These are phyloP conservation scores for Anisogramma anomala DNA, from an alignment of 2,329 filamentous ascomycete genomes.

Conservation along the genomic window DNA sequence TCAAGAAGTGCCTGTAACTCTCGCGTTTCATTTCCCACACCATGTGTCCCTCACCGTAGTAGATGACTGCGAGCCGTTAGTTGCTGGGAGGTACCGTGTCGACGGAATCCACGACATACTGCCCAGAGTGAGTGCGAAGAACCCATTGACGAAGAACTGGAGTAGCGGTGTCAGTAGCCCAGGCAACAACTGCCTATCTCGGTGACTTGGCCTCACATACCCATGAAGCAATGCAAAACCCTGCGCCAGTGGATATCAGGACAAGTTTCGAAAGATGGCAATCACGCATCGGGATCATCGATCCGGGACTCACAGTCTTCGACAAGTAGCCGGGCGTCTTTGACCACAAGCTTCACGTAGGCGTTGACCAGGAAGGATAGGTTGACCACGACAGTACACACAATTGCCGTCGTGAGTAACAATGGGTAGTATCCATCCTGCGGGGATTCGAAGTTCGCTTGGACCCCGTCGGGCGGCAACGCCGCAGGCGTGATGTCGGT, in stretches of 20 bases:
- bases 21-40: not conserved
- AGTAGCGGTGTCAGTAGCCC: not conserved
- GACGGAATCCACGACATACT: not conserved
- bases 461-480: no score
- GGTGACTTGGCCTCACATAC: not conserved
- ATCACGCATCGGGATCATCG: no score
- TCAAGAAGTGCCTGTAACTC: constrained; percentile 1
- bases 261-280: no score
- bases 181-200: no score
- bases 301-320: not conserved
- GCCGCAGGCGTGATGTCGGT: no score
- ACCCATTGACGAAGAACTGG: constrained; percentile 1
- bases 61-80: not conserved
- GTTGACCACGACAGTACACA: no score
- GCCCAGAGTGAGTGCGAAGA: not conserved
- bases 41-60: not conserved
- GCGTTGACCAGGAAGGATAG: no score
- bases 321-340: not conserved
- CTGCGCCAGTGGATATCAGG: not conserved
- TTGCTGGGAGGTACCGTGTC: not conserved
- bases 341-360: no score
- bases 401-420: no score
- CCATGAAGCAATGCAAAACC: constrained; percentile 9
- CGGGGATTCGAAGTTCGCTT: no score
- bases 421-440: no score